These are phyloP conservation scores for Colletotrichum costaricense DNA, from an alignment of 2,329 filamentous ascomycete species.

Conservation along the genomic window DNA sequence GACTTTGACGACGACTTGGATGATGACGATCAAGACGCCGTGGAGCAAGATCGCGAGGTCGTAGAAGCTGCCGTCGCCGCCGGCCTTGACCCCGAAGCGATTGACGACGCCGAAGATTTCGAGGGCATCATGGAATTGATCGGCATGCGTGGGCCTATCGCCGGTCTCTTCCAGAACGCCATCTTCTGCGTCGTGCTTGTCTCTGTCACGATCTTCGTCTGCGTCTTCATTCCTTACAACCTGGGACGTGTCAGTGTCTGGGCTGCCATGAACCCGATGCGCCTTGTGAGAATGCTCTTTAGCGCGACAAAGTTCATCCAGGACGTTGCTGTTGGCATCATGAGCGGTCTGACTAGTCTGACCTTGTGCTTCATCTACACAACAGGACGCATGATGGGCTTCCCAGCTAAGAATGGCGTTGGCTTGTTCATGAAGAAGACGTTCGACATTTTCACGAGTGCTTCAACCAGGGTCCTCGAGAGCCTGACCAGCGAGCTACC, in stretches of 20 bases:
- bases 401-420: slow-evolving; percentile 28
- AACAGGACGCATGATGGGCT: slow-evolving; percentile 34
- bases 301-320: slow-evolving; percentile 82
- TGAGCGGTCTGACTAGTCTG: slow-evolving; percentile 49
- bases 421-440: slow-evolving; percentile 42
- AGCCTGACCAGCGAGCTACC: slow-evolving; percentile 63
- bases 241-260: slow-evolving; percentile 87
- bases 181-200: slow-evolving; percentile 94
- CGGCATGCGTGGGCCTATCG: slow-evolving; percentile 93
- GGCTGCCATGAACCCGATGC: slow-evolving; percentile 81
- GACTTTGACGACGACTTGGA: slow-evolving; percentile 53
- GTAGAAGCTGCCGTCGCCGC: slow-evolving; percentile 74
- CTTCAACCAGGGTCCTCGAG: slow-evolving; percentile 59
- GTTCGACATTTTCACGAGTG: slow-evolving; percentile 55
- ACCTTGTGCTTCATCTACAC: slow-evolving; percentile 26
- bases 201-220: slow-evolving; percentile 84
- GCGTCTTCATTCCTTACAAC: slow-evolving; percentile 92
- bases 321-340: slow-evolving; percentile 75
- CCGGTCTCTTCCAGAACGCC: slow-evolving; percentile 91
- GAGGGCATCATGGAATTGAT: slow-evolving; percentile 97
- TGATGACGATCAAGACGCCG: slow-evolving; percentile 43
- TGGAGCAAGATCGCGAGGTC: slow-evolving; percentile 66
- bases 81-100: slow-evolving; percentile 78
- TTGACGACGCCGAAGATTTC: slow-evolving; percentile 91
- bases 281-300: slow-evolving; percentile 79